phyloP scores from a whole-genome alignment of 331 rosid species.

The Malus hybrid region DNA sequence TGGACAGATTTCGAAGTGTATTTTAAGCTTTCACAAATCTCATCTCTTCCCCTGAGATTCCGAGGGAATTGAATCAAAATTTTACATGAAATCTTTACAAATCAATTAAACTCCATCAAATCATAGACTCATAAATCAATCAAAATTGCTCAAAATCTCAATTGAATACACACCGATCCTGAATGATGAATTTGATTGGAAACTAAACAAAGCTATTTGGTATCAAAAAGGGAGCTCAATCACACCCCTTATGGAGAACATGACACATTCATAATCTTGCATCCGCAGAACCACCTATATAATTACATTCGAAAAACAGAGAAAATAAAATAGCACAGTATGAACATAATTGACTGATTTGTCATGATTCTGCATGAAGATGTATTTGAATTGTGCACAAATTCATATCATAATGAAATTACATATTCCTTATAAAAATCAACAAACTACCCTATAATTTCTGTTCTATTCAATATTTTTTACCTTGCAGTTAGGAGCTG shows the following conservation, averaged over 20 bases:
- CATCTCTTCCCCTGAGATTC: too few species aligned
- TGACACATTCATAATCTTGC: background rate
- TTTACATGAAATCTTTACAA: too few species aligned
- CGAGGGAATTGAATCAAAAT: too few species aligned
- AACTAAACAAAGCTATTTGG: background rate
- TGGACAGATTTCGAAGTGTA: too few species aligned
- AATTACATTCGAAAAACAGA: background rate
- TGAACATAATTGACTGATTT: background rate
- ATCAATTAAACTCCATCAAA: too few species aligned
- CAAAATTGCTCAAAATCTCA: too few species aligned
- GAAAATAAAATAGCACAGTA: background rate
- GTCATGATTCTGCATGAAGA: background rate
- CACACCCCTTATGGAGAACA: background rate
- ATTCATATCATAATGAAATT: background rate
- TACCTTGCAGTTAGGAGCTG: slow-evolving; percentile 91
- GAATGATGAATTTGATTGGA: background rate
- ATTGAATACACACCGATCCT: background rate
- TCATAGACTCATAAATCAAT: too few species aligned
- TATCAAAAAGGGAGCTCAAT: background rate
- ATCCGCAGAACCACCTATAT: background rate
- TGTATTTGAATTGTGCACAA: background rate
- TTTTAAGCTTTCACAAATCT: too few species aligned
- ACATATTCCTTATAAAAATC: background rate
- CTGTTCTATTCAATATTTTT: background rate
- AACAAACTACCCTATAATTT: background rate